Conservation (phyloP, 768 basidiomycete species). For the Lanmaoa pseudosensibilis region DNA sequence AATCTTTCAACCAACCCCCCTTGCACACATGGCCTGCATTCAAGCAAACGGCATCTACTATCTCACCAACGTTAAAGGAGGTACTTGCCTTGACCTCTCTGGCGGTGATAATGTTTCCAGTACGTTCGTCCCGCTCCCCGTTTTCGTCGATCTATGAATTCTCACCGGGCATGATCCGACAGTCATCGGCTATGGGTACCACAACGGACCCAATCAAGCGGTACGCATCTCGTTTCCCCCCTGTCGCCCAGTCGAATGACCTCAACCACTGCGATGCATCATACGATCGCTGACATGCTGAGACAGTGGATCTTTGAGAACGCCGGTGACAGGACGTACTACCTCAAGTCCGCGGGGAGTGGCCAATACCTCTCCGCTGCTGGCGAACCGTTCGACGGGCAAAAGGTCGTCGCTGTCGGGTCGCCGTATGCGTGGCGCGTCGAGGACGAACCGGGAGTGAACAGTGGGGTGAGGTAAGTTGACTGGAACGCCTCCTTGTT, state of each 20-base stretch:
- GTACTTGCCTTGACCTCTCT: slow-evolving; percentile 57
- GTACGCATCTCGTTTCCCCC: slow-evolving; percentile 27
- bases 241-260: too few species aligned
- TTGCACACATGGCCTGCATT: slow-evolving; percentile 25
- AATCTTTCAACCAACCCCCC: too few species aligned
- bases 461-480: slow-evolving; percentile 43
- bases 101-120: slow-evolving; percentile 49
- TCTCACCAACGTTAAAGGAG: slow-evolving; percentile 51
- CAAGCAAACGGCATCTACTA: slow-evolving; percentile 41
- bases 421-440: slow-evolving; percentile 50
- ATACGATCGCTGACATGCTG: neutral
- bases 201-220: slow-evolving; percentile 50
- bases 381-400: slow-evolving; percentile 37
- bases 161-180: neutral
- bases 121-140: slow-evolving; percentile 23
- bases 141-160: neutral
- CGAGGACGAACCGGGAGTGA: slow-evolving; percentile 42
- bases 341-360: slow-evolving; percentile 42
- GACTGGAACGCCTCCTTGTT: too few species aligned
- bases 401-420: slow-evolving; percentile 37
- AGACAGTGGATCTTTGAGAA: slow-evolving; percentile 48
- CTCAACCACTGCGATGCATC: neutral
- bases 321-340: slow-evolving; percentile 32
- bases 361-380: slow-evolving; percentile 43
- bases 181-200: slow-evolving; percentile 51